These are phyloP conservation scores for Forsythia viridissima DNA, from an alignment of 257 asterid species.

Conservation along the genomic window DNA sequence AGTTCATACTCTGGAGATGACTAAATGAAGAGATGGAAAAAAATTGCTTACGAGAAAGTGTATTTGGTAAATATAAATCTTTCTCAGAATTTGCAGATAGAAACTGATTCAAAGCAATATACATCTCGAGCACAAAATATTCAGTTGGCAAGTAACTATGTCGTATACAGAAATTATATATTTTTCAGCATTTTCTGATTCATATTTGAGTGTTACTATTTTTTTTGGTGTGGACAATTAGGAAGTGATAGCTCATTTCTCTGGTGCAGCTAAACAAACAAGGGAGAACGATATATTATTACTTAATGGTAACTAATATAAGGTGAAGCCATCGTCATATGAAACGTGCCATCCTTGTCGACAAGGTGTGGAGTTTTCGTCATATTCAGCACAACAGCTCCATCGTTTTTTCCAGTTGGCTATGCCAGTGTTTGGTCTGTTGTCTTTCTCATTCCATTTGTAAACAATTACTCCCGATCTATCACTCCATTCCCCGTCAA, in stretches of 20 bases:
- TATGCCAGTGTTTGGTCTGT: constrained; percentile 61
- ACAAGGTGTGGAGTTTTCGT: constrained; percentile 59
- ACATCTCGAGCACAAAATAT: too few relatives aligned
- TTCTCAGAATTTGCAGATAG: background rate
- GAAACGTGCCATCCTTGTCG: constrained; percentile 56
- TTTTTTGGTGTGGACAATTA: background rate
- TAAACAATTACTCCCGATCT: constrained; percentile 59
- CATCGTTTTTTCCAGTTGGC: constrained; percentile 67
- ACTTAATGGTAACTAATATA: constrained; percentile 21
- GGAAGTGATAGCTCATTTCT: background rate
- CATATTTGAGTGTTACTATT: background rate
- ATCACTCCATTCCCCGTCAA: constrained; percentile 74
- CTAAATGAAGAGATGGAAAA: too few relatives aligned
- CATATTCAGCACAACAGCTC: constrained; percentile 73
- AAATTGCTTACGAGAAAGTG: background rate
- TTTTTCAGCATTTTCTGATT: too few relatives aligned
- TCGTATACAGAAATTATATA: too few relatives aligned
- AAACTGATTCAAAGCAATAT: too few relatives aligned
- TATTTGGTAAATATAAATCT: too few relatives aligned
- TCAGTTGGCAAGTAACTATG: background rate
- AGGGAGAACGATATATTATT: too few relatives aligned
- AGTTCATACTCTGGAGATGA: too few relatives aligned
- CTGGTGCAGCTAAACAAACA: background rate
- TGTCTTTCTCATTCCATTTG: constrained; percentile 66
- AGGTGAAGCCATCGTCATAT: constrained; percentile 59